Evolutionary conservation across 495 filamentous ascomycete genomes (phyloP), one percentile per base, ranked within the genome.

Genomic region (Talaromyces stipitatus): DNA sequence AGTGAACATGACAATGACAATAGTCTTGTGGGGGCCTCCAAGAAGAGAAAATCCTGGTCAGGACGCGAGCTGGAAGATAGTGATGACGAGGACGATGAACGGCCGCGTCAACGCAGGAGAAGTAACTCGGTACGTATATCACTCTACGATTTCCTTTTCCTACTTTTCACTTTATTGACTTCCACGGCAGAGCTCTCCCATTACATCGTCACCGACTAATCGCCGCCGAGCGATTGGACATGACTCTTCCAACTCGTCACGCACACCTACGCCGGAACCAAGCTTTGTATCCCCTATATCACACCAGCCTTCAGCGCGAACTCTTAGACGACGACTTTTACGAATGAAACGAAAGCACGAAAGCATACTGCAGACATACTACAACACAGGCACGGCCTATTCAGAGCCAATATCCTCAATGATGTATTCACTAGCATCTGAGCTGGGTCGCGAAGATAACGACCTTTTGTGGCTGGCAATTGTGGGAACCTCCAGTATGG

Each of bases 401-500:
- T 91, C 91, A 2, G 95, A 97, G 65, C 94, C 94, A 24, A 89
- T 97, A 57, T 95, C 91, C 0, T 91, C 90, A 1, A 82, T 98
- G 64, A 74, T 98, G 58, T 98, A 97, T 71, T 95, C 90, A 2
- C 78, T 98, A 4, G 94, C 92, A 16, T 96, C 91, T 2, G 94
- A 97, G 61, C 82, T 97, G 10, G 95, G 92, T 57, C 86, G 91
- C 38, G 94, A 98, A 75, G 92, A 97, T 64, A 97, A 97, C 63
- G 91, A 98, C 62, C 74, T 97, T 27, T 83, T 98, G 27, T 98
- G 94, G 94, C 79, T 95, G 47, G 81, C 91, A 9, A 96, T 97
- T 60, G 88, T 97, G 22, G 94, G 94, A 10, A 89, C 95, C 33
- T 88, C 87, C 22, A 94, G 91, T 30, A 84, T 94, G 67, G 92